These are phyloP conservation scores for Suhomyces chickasaworum DNA, from an alignment of 1,139 yeast genomes.

Conservation along the genomic window DNA sequence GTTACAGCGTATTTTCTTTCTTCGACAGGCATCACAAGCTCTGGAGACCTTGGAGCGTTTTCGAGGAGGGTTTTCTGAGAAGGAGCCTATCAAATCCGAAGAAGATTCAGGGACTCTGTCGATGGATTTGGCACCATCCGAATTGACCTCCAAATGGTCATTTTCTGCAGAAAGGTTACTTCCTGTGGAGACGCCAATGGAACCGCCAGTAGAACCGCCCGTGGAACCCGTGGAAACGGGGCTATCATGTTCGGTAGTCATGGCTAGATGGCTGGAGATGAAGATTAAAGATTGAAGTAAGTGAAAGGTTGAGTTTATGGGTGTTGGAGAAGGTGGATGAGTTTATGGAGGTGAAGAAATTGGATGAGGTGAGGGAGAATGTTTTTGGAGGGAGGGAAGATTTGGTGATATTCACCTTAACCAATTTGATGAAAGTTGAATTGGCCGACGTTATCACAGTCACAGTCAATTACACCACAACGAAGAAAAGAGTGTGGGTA, in stretches of 20 bases:
- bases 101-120: neutral
- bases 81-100: neutral
- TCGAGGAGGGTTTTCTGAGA: conserved; percentile 34
- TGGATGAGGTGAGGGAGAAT: neutral
- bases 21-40: conserved; percentile 69
- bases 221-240: conserved; percentile 1
- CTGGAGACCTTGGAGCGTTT: conserved; percentile 68
- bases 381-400: no score
- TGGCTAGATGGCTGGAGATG: neutral
- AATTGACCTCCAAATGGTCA: neutral
- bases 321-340: neutral
- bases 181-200: no score
- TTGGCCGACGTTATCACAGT: no score
- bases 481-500: neutral
- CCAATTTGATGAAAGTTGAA: no score
- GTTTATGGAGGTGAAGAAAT: neutral
- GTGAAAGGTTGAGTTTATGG: no score
- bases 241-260: conserved; percentile 8
- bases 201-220: no score
- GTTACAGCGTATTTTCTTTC: conserved; percentile 65
- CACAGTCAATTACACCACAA: neutral
- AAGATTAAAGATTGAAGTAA: no score
- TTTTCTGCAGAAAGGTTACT: neutral
- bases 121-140: neutral
- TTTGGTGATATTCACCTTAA: neutral